Evolutionary conservation across 2,329 filamentous ascomycete genomes (phyloP), one percentile per base, ranked within the genome.

Genomic region (Scedosporium aurantiacum): DNA sequence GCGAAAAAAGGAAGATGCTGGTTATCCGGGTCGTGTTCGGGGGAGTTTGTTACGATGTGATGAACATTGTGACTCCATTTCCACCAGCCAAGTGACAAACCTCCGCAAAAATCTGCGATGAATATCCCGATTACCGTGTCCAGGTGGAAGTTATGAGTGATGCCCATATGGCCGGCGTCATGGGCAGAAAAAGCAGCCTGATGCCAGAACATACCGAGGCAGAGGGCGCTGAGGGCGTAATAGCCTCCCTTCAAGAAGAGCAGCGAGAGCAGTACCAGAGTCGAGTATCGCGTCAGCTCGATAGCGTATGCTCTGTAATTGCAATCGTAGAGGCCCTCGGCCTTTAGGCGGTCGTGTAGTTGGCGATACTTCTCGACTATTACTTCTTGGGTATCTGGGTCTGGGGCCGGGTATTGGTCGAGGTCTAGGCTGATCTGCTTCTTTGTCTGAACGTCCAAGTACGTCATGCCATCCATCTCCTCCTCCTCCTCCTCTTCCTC

Each of bases 1-100:
- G 91, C 90, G 71, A 97, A 91, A 71, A 96, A 87, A 2, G 92
- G 92, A 73, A 96, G 83, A 71, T 96, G 88, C 71, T 93, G 85
- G 67, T 97, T 97, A 71, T 97, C 93, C 0, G 94, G 93, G 71
- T 97, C 93, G 71, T 97, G 93, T 73, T 97, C 94, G 14, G 92
- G 90, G 52, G 88, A 88, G 72, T 97, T 97, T 18, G 94, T 97
- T 60, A 97, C 88, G 67, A 97, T 91, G 70, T 97, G 93, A 71
- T 97, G 93, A 7, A 97, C 91, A 70, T 97, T 97, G 74, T 97
- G 93, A 71, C 86, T 97, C 64, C 85, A 82, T 75, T 97, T 97
- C 93, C 94, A 99, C 94, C 94, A 99, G 54, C 93, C 90, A 60
- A 96, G 76, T 27, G 91, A 96, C 40, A 99, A 75, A 0, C 94